phyloP scores from a whole-genome alignment of 2,329 filamentous ascomycete species.

The Piedraia hortae region DNA sequence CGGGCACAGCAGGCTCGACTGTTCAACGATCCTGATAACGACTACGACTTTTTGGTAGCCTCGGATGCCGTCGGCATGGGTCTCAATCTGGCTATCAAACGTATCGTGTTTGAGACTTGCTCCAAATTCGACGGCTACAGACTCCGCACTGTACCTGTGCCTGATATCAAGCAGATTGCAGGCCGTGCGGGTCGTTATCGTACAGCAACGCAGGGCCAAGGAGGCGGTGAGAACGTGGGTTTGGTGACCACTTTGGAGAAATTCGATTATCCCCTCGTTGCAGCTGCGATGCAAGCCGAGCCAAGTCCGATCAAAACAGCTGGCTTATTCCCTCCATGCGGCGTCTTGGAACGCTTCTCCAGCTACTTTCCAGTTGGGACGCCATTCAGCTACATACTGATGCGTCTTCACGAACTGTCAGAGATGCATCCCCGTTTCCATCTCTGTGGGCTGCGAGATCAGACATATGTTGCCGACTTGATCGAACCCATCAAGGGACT shows the following conservation, averaged over 20 bases:
- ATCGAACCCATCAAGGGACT: conserved; percentile 45
- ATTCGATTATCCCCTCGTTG: conserved; percentile 36
- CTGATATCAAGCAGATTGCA: conserved; percentile 83
- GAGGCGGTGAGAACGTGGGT: conserved; percentile 29
- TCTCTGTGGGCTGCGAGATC: conserved; percentile 35
- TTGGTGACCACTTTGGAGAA: conserved; percentile 53
- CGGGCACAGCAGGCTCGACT: conserved; percentile 69
- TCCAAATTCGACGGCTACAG: conserved; percentile 40
- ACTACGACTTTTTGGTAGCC: conserved; percentile 82
- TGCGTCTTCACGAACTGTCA: conserved; percentile 43
- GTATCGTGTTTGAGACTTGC: conserved; percentile 60
- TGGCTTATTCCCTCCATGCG: conserved; percentile 44
- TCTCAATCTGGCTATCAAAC: conserved; percentile 66
- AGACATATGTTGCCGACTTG: conserved; percentile 38
- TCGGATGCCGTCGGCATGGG: conserved; percentile 97
- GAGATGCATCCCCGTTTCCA: conserved; percentile 36
- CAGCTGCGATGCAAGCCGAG: conserved; percentile 32
- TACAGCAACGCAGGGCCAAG: conserved; percentile 38
- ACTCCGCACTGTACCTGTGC: conserved; percentile 32
- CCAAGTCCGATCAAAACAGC: conserved; percentile 40
- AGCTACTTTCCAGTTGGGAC: conserved; percentile 57
- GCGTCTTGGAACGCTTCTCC: conserved; percentile 47
- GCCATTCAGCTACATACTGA: conserved; percentile 58
- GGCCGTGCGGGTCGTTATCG: conserved; percentile 74
- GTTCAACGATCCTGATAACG: conserved; percentile 87